Evolutionary conservation across 441 rosid species (phyloP), one percentile per base, ranked within the genome.

Genomic region (Gossypium lobatum): DNA sequence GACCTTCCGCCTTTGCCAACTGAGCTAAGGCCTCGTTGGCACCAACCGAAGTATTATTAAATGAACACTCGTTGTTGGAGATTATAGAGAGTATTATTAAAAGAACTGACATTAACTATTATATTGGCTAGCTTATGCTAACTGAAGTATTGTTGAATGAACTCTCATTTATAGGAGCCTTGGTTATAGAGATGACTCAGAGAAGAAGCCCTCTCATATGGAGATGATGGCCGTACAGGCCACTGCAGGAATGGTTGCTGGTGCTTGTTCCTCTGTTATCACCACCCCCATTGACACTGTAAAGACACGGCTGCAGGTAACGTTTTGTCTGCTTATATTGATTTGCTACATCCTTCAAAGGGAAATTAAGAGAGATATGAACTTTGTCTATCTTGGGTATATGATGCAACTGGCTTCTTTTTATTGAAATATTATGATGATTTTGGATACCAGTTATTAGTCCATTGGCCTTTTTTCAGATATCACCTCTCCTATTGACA

Each of bases 271-370:
- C 17, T 82, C 92, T 0, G 75, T 86, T 73, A 79, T 88, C 71
- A 86, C 90, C 28, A 86, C 92, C 72, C 89, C 92, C 11, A 62
- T 90, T 46, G 91, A 88, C 75, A 90, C 90, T 2, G 77, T 88
- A 28, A 88, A 86, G 87, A 88, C 91, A 13, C 87, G 90, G 39
- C 81, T 90, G 68, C 91, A 90, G 90, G 93, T 88, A 81, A 72
- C 18, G 6, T 64, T 58, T 48, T 52, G 13, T 42, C 20, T 6
- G 2, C 26, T 6, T 57, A 34, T 28, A 26, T 70, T 64, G 9
- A n/a, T 10, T 57, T 37, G 34, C 10, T 72, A 52, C 48, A 13
- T 48, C 77, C 26, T n/a, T 6, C 50, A 8, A 2, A 52, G 13
- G 42, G 63, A 64, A 55, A 55, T 25, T 6, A 46, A 59, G 64